A percentile compares a stretch with the other conserved stretches of the same genome.
These are phyloP conservation scores for Tephrocybe sp. DNA, from an alignment of 768 basidiomycete genomes.

Conservation along the genomic window DNA sequence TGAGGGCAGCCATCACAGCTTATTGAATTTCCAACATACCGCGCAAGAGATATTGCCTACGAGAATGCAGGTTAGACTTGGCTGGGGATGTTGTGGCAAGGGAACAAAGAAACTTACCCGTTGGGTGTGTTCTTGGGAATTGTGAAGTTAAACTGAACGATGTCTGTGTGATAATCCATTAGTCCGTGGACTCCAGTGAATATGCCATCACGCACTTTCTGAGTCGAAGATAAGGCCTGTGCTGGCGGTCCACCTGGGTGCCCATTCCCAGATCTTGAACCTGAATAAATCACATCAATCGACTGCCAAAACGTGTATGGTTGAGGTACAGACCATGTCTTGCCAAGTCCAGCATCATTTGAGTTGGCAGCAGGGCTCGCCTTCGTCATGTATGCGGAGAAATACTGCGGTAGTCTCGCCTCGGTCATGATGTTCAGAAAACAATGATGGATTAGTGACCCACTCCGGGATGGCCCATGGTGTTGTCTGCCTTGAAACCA, in stretches of 20 bases:
- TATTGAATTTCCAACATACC: slow-evolving; percentile 10
- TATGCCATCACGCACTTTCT: slow-evolving; percentile 20
- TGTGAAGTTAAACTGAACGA: slow-evolving; percentile 31
- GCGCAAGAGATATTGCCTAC: slow-evolving; percentile 29
- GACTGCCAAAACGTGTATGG: no score
- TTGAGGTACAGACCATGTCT: slow-evolving; percentile 30
- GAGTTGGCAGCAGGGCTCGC: slow-evolving; percentile 34
- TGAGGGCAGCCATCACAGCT: no score
- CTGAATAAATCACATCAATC: slow-evolving; percentile 9
- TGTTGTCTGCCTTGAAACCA: slow-evolving; percentile 31
- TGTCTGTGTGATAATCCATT: slow-evolving; percentile 19
- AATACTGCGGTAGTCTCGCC: slow-evolving; percentile 19
- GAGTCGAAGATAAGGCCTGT: slow-evolving; percentile 31
- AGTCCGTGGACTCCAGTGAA: neutral
- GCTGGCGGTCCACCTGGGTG: slow-evolving; percentile 28
- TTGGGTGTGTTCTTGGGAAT: slow-evolving; percentile 33
- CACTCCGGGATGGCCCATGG: slow-evolving; percentile 35
- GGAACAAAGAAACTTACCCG: slow-evolving; percentile 21
- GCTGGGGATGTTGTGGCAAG: no score
- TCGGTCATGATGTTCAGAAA: neutral
- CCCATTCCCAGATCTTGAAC: slow-evolving; percentile 45
- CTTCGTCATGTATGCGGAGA: slow-evolving; percentile 32
- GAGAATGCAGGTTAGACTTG: neutral
- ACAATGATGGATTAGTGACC: neutral
- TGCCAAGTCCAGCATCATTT: slow-evolving; percentile 38